Evolutionary conservation across 768 basidiomycete genomes (phyloP), one percentile per base, ranked within the genome.

Genomic region (Leccinum truebloodii): DNA sequence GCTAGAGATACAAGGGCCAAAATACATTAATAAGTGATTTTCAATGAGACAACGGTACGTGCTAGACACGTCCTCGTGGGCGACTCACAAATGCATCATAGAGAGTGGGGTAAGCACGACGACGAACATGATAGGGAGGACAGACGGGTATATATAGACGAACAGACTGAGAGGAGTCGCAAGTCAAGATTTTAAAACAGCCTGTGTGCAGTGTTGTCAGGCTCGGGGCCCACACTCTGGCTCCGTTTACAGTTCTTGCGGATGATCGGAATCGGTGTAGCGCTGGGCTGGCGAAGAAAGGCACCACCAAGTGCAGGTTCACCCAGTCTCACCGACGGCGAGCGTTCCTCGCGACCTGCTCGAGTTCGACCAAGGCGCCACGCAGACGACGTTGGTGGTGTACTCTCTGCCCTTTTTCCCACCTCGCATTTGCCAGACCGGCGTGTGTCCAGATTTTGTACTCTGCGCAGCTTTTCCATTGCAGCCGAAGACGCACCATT

Each of bases 251-350:
- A 67, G 37, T 32, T 64, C 39, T 65, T 67, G 59, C 64, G 64
- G 12, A 28, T 26, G 14, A 69, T 70, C 34, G 65, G 61, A 48
- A 66, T 69, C 12, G 73, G 73, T n/a, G 65, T 53, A 4, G 62
- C 44, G 32, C 70, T 67, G 1, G 72, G 68, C 2, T 74, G 66
- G 39, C 72, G 63, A 24, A 75, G 68, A 54, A 75, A 75, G 5
- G 49, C n/a, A 8, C 69, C 64, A n/a, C 20, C 10, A 20, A 20
- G 20, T 20, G 44, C 20, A 46, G 62, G 50, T 37, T 62, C 63
- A 20, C 60, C 60, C 8, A 30, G 26, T 32, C 53, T 58, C 49
- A 55, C 52, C 10, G 61, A 55, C 22, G 58, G 50, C 7, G 52
- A 20, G 39, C 57, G 57, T 24, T 72, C 65, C 53, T 59, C 64